phyloP scores from a whole-genome alignment of 805 yeast species.

The Saturnispora mendoncae region DNA sequence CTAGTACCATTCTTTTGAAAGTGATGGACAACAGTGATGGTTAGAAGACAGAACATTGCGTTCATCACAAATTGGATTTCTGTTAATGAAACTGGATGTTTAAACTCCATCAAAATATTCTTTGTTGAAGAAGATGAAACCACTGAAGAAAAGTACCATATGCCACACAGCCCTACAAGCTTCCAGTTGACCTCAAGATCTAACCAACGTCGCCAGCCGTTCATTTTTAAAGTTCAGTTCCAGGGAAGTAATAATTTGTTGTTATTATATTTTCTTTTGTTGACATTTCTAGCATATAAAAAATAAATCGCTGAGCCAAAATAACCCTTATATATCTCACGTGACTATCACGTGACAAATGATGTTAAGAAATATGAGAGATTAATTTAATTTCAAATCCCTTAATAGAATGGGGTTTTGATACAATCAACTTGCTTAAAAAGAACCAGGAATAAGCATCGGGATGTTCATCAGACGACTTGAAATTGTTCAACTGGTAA shows the following conservation, averaged over 20 bases:
- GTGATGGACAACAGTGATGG: constrained; percentile 20
- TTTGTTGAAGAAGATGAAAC: constrained; percentile 77
- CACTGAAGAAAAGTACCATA: constrained; percentile 79
- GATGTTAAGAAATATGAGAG: background rate
- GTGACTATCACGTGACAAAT: constrained; percentile 1
- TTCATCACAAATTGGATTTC: constrained; percentile 79
- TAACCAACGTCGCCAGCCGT: constrained; percentile 3
- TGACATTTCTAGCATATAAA: background rate
- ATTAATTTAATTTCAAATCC: no score
- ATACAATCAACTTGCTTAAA: no score
- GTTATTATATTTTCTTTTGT: background rate
- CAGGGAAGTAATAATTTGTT: background rate
- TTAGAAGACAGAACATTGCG: constrained; percentile 44
- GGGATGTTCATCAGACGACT: no score
- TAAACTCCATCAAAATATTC: constrained; percentile 57
- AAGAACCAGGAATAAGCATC: no score
- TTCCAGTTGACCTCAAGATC: constrained; percentile 21
- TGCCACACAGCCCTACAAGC: constrained; percentile 41
- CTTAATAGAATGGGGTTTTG: no score
- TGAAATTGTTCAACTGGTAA: no score
- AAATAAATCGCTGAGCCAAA: constrained; percentile 1
- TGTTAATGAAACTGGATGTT: constrained; percentile 82
- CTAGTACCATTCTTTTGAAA: constrained; percentile 8
- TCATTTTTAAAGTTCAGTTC: background rate
- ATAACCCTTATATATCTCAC: background rate